Base-by-base conservation (phyloP, 805 yeast genomes). In the Wickerhamiella azymoides region DNA sequence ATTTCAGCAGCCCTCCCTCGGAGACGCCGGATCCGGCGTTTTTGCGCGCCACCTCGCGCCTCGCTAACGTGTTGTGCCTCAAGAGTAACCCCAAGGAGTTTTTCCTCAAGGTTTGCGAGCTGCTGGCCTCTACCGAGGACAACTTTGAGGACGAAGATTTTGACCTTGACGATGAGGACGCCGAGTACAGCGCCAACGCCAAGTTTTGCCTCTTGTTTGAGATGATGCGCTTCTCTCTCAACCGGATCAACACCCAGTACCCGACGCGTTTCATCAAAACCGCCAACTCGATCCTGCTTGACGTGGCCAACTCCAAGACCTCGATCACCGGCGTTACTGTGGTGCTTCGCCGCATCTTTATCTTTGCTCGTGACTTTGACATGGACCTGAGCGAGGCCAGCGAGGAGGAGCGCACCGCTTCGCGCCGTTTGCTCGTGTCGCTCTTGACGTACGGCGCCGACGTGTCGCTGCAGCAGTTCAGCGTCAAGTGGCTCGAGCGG, bases 61-160 rank as follows among this genome's bases (percentile, higher is more conserved):
- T 76, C 1, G 84, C 83, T 59, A 80, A 76, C 49, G 61, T 76
- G 16, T 63, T 89, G 43, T 77, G 94, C 0, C 63, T 63, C 38
- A 58, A 72, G 45, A 96, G 94, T 11, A 83, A 83, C 56, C 80
- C 92, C 7, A 84, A 84, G 54, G 95, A 86, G 61, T 61, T 85
- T 45, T 73, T 86, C 32, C 62, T 88, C 44, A 76, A 80, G 49
- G 65, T 77, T 10, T 78, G 83, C 58, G 37, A 41, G 28, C 38
- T 36, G 11, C 17, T 37, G 39, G 30, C 18, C 24, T 26, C 11
- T 9, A 19, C 24, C 13, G 45, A 39, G 18, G 10, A 10, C 21
- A 36, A 39, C 46, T 47, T 8, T 46, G 52, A n/a, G 35, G 36
- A 43, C 14, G 45, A 39, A 36, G 46, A 50, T 11, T 21, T 39